These are phyloP conservation scores for Choiromyces venosus DNA, from an alignment of 495 filamentous ascomycete genomes.

Conservation along the genomic window DNA sequence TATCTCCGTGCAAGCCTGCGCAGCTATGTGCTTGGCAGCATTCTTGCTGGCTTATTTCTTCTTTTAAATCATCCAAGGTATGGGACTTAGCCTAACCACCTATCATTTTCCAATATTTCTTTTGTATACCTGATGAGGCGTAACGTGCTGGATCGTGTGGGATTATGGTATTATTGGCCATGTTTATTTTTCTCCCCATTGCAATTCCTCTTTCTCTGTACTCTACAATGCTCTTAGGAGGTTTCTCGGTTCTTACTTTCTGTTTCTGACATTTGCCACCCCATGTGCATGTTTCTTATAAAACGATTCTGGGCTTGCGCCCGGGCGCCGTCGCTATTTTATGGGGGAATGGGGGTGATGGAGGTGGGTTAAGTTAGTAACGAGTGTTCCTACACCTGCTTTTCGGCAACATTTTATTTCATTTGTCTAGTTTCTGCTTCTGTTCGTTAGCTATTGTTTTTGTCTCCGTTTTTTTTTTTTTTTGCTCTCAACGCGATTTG, in stretches of 20 bases:
- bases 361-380: not conserved
- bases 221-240: constrained; percentile 35
- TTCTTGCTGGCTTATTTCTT: constrained; percentile 93
- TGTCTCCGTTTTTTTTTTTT: not conserved
- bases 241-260: constrained; percentile 17
- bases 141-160: constrained; percentile 41
- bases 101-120: constrained; percentile 33
- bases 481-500: not conserved
- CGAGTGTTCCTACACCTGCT: not conserved
- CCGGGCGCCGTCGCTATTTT: not conserved
- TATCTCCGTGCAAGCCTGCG: constrained; percentile 80
- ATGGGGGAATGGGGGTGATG: not conserved
- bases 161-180: constrained; percentile 31
- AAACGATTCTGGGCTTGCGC: constrained; percentile 34
- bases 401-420: not conserved
- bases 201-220: constrained; percentile 30
- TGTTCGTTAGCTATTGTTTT: not conserved
- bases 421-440: not conserved
- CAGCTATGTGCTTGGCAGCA: constrained; percentile 74
- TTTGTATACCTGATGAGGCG: constrained; percentile 30
- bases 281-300: constrained; percentile 35
- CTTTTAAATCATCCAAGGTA: constrained; percentile 56
- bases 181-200: constrained; percentile 29
- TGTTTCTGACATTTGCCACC: constrained; percentile 1
- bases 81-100: not conserved